Evolutionary conservation across 495 filamentous ascomycete species (phyloP), one percentile per base, ranked within the genome.

Genomic region (Bombardia bombarda): DNA sequence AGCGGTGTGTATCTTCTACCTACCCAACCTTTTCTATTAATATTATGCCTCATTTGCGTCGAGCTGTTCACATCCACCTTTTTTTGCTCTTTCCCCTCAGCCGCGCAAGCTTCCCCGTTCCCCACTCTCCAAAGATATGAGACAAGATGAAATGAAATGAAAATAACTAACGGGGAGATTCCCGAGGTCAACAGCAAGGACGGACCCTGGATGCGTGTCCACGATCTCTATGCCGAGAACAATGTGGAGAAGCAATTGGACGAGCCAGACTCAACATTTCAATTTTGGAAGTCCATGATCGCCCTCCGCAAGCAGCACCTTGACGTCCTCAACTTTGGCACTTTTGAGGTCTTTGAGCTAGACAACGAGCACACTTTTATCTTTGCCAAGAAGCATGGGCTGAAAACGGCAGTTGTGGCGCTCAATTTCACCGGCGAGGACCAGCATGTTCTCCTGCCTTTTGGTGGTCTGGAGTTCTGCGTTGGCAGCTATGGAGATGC

Each of bases 161-260:
- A n/a, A n/a, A n/a, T n/a, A n/a, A n/a, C n/a, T n/a, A n/a, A n/a
- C n/a, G n/a, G n/a, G n/a, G n/a, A n/a, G n/a, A n/a, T n/a, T n/a
- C n/a, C n/a, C n/a, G n/a, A n/a, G n/a, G n/a, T n/a, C n/a, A n/a
- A n/a, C n/a, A n/a, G n/a, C n/a, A n/a, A n/a, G n/a, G n/a, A n/a
- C n/a, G n/a, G n/a, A n/a, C 46, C 40, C 22, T 81, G 77, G 77
- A 80, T 79, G 73, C 59, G 73, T 0, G 65, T 70, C 19, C 62
- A 76, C 45, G 72, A 77, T 32, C 60, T 64, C 14, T 76, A 76
- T 40, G 45, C 45, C 7, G 53, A 57, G 5, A 51, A 78, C 39
- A 82, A 82, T 40, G 73, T 69, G 7, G 62, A 61, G 31, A 52
- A 55, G 7, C 76, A 82, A 52, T n/a, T n/a, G n/a, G 40, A 46